Evolutionary conservation across 2,329 filamentous ascomycete genomes (phyloP), one percentile per base, ranked within the genome.

Genomic region (Daldinia sp.): DNA sequence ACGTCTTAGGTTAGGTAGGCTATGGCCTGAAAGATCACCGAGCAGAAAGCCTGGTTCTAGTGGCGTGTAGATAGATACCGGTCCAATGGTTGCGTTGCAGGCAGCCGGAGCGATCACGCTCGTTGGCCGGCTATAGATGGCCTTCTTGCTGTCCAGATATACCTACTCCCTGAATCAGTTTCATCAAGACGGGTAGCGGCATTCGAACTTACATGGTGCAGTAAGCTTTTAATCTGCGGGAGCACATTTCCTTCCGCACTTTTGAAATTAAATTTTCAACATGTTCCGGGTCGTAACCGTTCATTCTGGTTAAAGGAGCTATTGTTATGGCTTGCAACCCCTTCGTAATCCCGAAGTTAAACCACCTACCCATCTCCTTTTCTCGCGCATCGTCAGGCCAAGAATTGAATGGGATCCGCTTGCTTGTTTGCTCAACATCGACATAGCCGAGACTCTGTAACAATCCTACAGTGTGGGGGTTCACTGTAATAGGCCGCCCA

Each of bases 361-460:
- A 96, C 91, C 92, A 96, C 60, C 88, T 83, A 27, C 91, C 92
- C 54, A 93, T 83, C 43, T 90, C 85, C 64, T 87, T 88, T 68
- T 88, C 83, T 66, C 87, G 82, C 23, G 83, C 80, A 69, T 92
- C 87, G 23, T 80, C 76, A 61, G 87, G 85, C 90, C 91, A 94
- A 21, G 88, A 87, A 72, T 90, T 94, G 73, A 92, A 82, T 27
- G 92, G 91, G 32, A 94, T 80, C 60, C 83, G 83, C 64, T 91
- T 87, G 52, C 87, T 82, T 63, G 86, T 82, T 74, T 94, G 89
- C 66, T 85, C 84, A 69, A 97, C 87, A 63, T 97, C 90, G 34
- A 88, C 87, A 74, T 96, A 97, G 11, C 94, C 94, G 50, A 88
- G 85, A 4, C 83, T 79, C 68, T 87, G 82, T 56, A 98, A 82